Conservation (phyloP, 2,329 filamentous ascomycete genomes). For the Aspergillus pseudotamarii region DNA sequence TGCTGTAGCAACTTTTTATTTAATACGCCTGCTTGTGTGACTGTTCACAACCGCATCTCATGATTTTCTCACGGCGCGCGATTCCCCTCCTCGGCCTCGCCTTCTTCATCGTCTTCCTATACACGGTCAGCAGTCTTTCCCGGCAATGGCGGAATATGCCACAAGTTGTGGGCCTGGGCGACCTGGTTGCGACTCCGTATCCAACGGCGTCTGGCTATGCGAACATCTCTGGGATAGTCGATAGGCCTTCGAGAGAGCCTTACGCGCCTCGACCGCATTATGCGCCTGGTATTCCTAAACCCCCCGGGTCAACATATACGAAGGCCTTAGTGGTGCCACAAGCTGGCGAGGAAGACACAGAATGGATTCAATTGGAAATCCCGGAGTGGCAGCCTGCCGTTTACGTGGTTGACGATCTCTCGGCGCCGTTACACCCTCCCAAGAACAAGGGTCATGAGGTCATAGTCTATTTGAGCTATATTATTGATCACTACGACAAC, state of each 20-base stretch:
- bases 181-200: constrained; percentile 24
- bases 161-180: constrained; percentile 43
- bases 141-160: constrained; percentile 38
- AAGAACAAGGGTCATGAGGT: constrained; percentile 65
- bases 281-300: constrained; percentile 42
- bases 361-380: constrained; percentile 58
- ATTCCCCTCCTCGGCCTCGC: constrained; percentile 36
- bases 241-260: constrained; percentile 18
- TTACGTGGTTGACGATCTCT: constrained; percentile 57
- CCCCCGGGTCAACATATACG: constrained; percentile 54
- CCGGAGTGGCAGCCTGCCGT: constrained; percentile 52
- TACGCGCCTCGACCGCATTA: constrained; percentile 37
- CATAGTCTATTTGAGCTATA: constrained; percentile 64
- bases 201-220: constrained; percentile 14
- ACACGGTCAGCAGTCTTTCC: constrained; percentile 33
- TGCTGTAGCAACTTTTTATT: constrained; percentile 1
- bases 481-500: constrained; percentile 64
- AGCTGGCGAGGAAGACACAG: constrained; percentile 54
- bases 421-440: constrained; percentile 54
- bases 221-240: constrained; percentile 21
- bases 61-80: constrained; percentile 37
- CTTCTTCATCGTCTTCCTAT: constrained; percentile 33
- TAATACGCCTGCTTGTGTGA: constrained; percentile 11
- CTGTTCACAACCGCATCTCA: constrained; percentile 21
- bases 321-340: constrained; percentile 58